Percentiles rank a stretch among this genome's conserved stretches.
Evolutionary conservation across 31 red algal genomes (phyloP).

Genomic region (Asparagopsis taxiformis): DNA sequence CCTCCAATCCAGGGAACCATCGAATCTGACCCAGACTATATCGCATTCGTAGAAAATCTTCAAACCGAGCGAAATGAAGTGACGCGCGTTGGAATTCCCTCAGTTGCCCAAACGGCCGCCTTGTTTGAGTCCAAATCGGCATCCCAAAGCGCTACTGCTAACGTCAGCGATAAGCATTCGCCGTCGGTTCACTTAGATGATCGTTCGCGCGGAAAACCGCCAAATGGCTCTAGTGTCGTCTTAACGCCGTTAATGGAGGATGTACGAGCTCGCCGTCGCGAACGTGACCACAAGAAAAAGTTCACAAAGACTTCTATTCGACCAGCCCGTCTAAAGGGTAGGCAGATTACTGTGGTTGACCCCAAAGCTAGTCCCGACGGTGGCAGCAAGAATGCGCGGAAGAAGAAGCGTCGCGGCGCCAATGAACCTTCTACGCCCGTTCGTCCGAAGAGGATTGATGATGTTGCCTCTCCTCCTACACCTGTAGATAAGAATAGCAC

Average conservation of each 20-base stretch:
- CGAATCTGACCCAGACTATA: constrained; percentile 46
- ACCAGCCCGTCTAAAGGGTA: constrained; percentile 3
- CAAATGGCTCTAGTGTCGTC: neutral
- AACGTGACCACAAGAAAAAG: constrained; percentile 43
- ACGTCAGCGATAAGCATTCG: no score
- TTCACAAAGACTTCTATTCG: neutral
- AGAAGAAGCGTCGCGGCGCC: constrained; percentile 24
- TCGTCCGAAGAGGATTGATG: constrained; percentile 9
- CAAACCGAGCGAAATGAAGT: constrained; percentile 27
- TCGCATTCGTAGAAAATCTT: constrained; percentile 21
- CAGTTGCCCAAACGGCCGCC: constrained; percentile 7
- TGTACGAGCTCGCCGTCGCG: constrained; percentile 30
- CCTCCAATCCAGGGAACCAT: constrained; percentile 39
- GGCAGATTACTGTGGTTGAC: constrained; percentile 1
- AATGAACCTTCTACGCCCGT: neutral
- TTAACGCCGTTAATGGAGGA: constrained; percentile 36
- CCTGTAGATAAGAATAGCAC: no score
- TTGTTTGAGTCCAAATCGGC: neutral
- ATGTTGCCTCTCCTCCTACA: no score
- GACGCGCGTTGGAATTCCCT: neutral
- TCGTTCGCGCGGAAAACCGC: neutral
- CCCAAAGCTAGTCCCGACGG: neutral
- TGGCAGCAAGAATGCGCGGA: neutral
- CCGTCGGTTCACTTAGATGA: no score
- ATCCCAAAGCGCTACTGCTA: neutral